Percentiles rank a stretch among this genome's conserved stretches.
Conservation (phyloP, 257 asterid genomes). For the Pogostemon cablin region DNA sequence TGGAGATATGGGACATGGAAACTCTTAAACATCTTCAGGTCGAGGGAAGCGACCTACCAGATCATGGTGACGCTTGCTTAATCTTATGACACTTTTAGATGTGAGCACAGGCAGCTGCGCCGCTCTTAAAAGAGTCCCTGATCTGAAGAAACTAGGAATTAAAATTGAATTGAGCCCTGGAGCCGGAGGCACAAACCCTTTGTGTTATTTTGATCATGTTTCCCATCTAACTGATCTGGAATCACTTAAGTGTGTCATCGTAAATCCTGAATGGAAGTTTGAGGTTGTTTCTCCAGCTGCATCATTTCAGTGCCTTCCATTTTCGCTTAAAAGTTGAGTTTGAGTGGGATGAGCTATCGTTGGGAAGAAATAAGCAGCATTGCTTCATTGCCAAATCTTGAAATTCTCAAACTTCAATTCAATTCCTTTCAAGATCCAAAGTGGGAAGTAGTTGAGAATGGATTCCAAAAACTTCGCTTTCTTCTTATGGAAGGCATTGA, state of each 20-base stretch:
- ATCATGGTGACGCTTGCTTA: neutral
- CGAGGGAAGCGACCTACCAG: neutral
- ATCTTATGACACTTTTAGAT: neutral
- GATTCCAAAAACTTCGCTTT: neutral
- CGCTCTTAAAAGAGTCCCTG: neutral
- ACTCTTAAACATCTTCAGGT: neutral
- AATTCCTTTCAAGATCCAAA: neutral
- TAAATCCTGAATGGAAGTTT: neutral
- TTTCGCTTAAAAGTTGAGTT: neutral
- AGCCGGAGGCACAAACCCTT: neutral
- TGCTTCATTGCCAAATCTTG: neutral
- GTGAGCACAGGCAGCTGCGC: neutral
- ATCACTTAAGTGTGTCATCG: neutral
- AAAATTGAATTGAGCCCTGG: neutral
- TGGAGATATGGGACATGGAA: conserved; percentile 13
- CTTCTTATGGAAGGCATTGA: neutral
- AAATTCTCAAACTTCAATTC: neutral
- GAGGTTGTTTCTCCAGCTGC: neutral
- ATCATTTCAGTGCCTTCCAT: neutral
- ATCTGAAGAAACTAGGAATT: neutral
- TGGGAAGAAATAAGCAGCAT: neutral
- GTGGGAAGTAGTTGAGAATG: neutral
- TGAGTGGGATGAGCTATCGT: neutral
- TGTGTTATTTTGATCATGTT: neutral
- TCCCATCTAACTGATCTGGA: neutral